Evolutionary conservation across 2,329 filamentous ascomycete genomes (phyloP).

Genomic region (Arthrinium puccinioides): DNA sequence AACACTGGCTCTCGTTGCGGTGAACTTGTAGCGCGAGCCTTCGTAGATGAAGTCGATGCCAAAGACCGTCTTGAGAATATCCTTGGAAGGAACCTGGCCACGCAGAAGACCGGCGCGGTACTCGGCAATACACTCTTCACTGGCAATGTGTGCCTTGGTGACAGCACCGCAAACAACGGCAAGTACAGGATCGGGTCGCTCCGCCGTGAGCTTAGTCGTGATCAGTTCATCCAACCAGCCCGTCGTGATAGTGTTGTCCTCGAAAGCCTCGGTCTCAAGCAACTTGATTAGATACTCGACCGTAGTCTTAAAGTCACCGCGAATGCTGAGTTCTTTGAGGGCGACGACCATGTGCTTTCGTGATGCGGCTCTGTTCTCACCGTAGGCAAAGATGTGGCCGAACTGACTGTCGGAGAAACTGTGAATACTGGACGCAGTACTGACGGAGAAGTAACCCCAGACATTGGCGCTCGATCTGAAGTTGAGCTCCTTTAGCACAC

Average conservation of each 20-base stretch:
- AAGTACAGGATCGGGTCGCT: slow-evolving; percentile 86
- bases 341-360: slow-evolving; percentile 99
- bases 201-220: slow-evolving; percentile 92
- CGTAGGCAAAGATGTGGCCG: slow-evolving; percentile 98
- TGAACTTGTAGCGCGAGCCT: slow-evolving; percentile 94
- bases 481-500: slow-evolving; percentile 98
- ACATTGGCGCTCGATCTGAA: slow-evolving; percentile 98
- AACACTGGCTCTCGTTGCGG: slow-evolving; percentile 80
- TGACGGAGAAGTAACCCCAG: slow-evolving; percentile 99
- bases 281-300: slow-evolving; percentile 99
- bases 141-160: slow-evolving; percentile 91
- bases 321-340: slow-evolving; percentile 97
- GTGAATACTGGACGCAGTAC: slow-evolving; percentile 93
- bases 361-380: slow-evolving; percentile 92
- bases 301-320: slow-evolving; percentile 97
- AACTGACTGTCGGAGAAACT: slow-evolving; percentile 99
- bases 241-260: slow-evolving; percentile 98
- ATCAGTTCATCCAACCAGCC: slow-evolving; percentile 99
- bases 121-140: slow-evolving; percentile 78
- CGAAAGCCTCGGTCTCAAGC: slow-evolving; percentile 94
- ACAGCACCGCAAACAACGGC: slow-evolving; percentile 94
- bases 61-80: slow-evolving; percentile 96
- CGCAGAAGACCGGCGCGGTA: slow-evolving; percentile 88
- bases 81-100: slow-evolving; percentile 94
- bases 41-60: slow-evolving; percentile 98